phyloP scores from a whole-genome alignment of 2,329 filamentous ascomycete genomes.

The Aspergillus japonicus region DNA sequence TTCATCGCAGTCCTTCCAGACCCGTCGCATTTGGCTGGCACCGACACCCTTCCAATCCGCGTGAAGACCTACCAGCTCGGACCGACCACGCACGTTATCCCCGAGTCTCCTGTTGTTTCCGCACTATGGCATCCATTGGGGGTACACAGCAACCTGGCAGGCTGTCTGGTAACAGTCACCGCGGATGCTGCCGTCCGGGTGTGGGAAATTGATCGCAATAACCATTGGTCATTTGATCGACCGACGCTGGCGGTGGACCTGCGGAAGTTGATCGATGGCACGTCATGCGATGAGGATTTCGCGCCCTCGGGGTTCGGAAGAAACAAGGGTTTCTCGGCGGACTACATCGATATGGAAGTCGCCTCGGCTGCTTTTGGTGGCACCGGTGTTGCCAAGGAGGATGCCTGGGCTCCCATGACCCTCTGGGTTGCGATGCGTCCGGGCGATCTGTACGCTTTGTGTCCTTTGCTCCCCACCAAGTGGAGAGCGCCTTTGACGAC shows the following conservation, averaged over 20 bases:
- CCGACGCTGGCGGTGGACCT: conserved; percentile 83
- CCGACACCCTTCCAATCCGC: conserved; percentile 68
- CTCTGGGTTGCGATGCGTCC: conserved; percentile 95
- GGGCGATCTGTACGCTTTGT: conserved; percentile 90
- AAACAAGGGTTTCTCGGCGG: conserved; percentile 81
- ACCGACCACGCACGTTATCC: conserved; percentile 85
- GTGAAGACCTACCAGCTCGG: conserved; percentile 89
- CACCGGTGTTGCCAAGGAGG: conserved; percentile 55
- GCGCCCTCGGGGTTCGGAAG: conserved; percentile 70
- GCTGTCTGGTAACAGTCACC: conserved; percentile 83
- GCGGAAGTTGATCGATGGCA: conserved; percentile 82
- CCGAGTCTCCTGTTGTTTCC: conserved; percentile 75
- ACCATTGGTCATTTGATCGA: conserved; percentile 83
- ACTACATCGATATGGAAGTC: conserved; percentile 90
- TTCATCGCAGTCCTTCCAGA: conserved; percentile 86
- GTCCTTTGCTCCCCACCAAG: conserved; percentile 80
- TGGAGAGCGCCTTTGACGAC: conserved; percentile 78
- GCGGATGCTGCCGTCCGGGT: conserved; percentile 82
- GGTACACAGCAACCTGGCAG: conserved; percentile 61
- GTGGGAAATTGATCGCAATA: conserved; percentile 83
- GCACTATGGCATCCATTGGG: conserved; percentile 92
- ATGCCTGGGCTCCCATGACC: conserved; percentile 89
- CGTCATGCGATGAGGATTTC: conserved; percentile 78
- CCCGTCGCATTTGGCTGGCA: conserved; percentile 68
- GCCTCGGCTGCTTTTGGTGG: conserved; percentile 89